phyloP scores from a whole-genome alignment of 768 basidiomycete genomes.

The Collybiopsis luxurians region DNA sequence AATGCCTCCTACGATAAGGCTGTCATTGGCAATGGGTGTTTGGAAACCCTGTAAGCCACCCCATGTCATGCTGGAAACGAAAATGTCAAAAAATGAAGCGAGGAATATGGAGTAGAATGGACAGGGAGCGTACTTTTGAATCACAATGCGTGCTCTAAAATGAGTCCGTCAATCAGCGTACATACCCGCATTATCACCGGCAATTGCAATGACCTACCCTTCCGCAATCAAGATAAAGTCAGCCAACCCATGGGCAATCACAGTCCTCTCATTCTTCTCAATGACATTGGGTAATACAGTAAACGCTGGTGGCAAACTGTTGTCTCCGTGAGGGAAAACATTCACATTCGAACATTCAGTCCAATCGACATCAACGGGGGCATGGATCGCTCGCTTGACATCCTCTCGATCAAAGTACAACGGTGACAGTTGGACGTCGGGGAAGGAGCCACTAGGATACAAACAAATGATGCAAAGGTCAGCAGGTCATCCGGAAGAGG shows the following conservation, averaged over 20 bases:
- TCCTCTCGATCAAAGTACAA: slow-evolving; percentile 70
- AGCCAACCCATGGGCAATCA: slow-evolving; percentile 70
- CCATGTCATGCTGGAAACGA: slow-evolving; percentile 32
- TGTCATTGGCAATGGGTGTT: slow-evolving; percentile 60
- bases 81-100: background rate
- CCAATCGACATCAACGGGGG: slow-evolving; percentile 61
- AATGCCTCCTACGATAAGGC: slow-evolving; percentile 68
- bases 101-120: no score
- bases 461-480: no score
- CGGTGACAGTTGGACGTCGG: slow-evolving; percentile 50
- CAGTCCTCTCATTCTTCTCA: slow-evolving; percentile 65
- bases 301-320: slow-evolving; percentile 58
- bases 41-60: slow-evolving; percentile 71
- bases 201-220: slow-evolving; percentile 60
- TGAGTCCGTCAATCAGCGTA: background rate
- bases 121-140: slow-evolving; percentile 51
- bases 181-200: no score
- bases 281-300: slow-evolving; percentile 73
- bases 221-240: slow-evolving; percentile 75
- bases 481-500: background rate
- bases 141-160: slow-evolving; percentile 52
- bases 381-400: slow-evolving; percentile 71
- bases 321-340: slow-evolving; percentile 64
- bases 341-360: slow-evolving; percentile 54
- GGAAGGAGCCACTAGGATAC: slow-evolving; percentile 55